Base-by-base conservation (phyloP, 192 early-diverging fungal species). In the Gryganskiella cystojenkinii region DNA sequence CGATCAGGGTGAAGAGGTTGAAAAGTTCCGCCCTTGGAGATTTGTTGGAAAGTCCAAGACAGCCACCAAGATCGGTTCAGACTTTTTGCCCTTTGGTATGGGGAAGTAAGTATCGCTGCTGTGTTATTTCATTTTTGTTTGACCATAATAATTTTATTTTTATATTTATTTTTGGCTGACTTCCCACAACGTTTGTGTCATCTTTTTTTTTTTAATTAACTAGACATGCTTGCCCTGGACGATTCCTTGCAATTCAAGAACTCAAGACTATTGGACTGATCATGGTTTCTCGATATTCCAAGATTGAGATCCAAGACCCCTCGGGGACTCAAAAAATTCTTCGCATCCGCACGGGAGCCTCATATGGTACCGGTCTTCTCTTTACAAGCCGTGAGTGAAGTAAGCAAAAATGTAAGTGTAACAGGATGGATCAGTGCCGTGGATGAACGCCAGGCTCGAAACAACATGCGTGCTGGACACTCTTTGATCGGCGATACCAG, bases 11-110 rank as follows among this genome's bases (percentile, higher is more conserved):
- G 72, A 72, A 8, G 57, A 72, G 13, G 44, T 66, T 11, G 70
- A 72, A 24, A 67, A 79, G 27, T 84, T 84, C 65, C 17, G 66
- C 8, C 81, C 81, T 35, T 83, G 71, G 80, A 70, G 73, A 50
- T 83, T 78, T 58, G 71, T 84, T 25, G 67, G 61, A n/a, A 60
- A 61, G 28, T 51, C 66, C 50, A 79, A 75, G 37, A 54, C 64
- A 13, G 59, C 75, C 8, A 54, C 61, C 20, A 81, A 81, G 40
- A 53, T 62, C 45, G 79, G 74, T 11, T 30, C 57, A 19, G 83
- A 84, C 17, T 80, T 62, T 42, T 44, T 84, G 43, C 52, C 55
- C 10, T 80, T 79, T 56, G 75, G 81, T 47, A 80, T 84, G 61
- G 83, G 83, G 67, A 71, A 67, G 75, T 79, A 64, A 79, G 75